Conservation (phyloP, 345 rosid genomes). For the Excoecaria cochinchinensis region DNA sequence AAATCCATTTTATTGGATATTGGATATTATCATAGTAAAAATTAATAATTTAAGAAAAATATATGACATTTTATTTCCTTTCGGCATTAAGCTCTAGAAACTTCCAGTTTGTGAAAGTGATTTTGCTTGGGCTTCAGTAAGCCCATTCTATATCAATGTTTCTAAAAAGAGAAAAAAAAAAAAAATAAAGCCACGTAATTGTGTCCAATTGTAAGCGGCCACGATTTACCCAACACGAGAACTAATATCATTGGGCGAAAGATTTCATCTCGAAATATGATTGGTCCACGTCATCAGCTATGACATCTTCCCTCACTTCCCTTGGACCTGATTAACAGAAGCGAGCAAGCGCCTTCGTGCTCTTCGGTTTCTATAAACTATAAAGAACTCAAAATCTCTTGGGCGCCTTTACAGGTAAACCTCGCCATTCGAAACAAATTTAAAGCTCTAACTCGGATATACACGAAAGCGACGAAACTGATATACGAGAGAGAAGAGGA, state of each 20-base stretch:
- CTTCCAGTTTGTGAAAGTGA: too few species aligned
- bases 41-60: too few species aligned
- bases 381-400: background rate
- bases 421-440: background rate
- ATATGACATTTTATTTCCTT: too few species aligned
- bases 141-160: too few species aligned
- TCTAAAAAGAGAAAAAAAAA: too few species aligned
- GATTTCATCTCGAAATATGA: background rate
- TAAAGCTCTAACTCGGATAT: background rate
- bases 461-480: background rate
- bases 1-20: too few species aligned
- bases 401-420: background rate
- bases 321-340: background rate
- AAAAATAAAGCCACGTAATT: constrained; percentile 13
- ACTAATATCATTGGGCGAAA: constrained; percentile 39
- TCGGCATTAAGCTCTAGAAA: too few species aligned
- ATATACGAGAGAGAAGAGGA: background rate
- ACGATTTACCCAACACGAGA: constrained; percentile 44
- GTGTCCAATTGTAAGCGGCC: constrained; percentile 30
- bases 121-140: background rate
- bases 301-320: constrained; percentile 41
- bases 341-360: background rate
- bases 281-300: constrained; percentile 62
- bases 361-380: background rate
- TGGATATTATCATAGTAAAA: too few species aligned